A percentile compares a stretch with the other conserved stretches of the same genome.
Conservation (phyloP, 139 green algal genomes). For the Chlamydomonas applanata region DNA sequence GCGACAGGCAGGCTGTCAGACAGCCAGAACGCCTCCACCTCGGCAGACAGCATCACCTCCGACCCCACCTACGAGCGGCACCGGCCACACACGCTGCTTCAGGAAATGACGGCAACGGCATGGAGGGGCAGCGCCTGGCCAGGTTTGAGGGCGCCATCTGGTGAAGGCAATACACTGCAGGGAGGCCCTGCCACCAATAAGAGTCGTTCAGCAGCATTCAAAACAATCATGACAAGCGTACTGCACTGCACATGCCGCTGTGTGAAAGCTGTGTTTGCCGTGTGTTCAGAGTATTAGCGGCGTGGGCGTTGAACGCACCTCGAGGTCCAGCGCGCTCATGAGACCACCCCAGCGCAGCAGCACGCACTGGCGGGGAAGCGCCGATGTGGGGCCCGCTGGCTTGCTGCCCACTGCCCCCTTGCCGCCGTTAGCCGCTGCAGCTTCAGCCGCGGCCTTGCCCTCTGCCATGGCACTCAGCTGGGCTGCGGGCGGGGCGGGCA, state of each 20-base stretch:
- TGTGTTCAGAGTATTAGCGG: too few species aligned
- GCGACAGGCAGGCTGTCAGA: slow-evolving; percentile 19
- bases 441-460: slow-evolving; percentile 5
- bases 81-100: neutral
- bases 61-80: neutral
- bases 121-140: too few species aligned
- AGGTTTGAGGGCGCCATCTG: too few species aligned
- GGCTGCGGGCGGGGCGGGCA: slow-evolving; percentile 10
- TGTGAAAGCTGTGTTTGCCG: too few species aligned
- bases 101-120: too few species aligned
- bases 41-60: slow-evolving; percentile 52
- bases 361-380: slow-evolving; percentile 58
- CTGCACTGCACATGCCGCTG: too few species aligned
- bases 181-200: too few species aligned
- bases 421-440: neutral
- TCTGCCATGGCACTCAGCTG: neutral
- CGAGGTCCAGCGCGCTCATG: slow-evolving; percentile 84
- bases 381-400: too few species aligned
- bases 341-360: slow-evolving; percentile 80
- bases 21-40: slow-evolving; percentile 81
- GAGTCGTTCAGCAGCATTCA: too few species aligned
- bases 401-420: neutral
- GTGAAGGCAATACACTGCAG: too few species aligned
- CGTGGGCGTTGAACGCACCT: slow-evolving; percentile 13
- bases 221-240: too few species aligned